Conservation (phyloP, 1,284 basidiomycete genomes). For the Rhodotorula sp. region DNA sequence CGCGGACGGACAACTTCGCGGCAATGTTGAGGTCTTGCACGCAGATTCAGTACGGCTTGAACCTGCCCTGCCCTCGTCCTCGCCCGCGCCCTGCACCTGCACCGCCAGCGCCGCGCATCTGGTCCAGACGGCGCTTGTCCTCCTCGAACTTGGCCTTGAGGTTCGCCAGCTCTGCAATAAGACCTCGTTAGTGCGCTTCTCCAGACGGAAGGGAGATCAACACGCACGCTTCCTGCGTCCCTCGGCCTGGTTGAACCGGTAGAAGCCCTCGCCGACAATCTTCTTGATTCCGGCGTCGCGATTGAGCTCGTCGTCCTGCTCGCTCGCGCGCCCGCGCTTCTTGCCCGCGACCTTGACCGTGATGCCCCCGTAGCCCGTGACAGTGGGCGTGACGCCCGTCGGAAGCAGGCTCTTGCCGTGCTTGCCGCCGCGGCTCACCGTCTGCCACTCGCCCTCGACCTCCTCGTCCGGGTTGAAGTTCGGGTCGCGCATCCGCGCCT, state of each 20-base stretch:
- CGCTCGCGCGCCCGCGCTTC: conserved; percentile 17
- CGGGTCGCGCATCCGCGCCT: conserved; percentile 2
- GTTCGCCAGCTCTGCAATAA: conserved; percentile 26
- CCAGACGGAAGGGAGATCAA: neutral
- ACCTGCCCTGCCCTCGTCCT: neutral
- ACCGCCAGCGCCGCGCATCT: conserved; percentile 3
- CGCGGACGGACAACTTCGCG: neutral
- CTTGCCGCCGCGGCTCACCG: conserved; percentile 36
- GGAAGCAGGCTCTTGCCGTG: conserved; percentile 39
- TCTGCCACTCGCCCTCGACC: conserved; percentile 39
- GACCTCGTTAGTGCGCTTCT: neutral
- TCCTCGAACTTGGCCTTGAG: conserved; percentile 38
- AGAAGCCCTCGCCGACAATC: conserved; percentile 43
- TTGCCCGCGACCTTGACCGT: conserved; percentile 37
- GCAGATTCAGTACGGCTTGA: conserved; percentile 8
- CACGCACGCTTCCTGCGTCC: conserved; percentile 29
- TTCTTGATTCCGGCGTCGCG: conserved; percentile 31
- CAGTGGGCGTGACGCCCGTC: conserved; percentile 13
- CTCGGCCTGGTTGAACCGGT: conserved; percentile 35
- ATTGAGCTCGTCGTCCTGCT: conserved; percentile 6
- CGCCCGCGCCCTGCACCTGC: neutral
- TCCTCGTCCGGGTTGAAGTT: conserved; percentile 35
- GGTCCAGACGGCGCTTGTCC: conserved; percentile 34
- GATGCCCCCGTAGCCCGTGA: conserved; percentile 35
- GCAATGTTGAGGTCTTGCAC: neutral